A percentile compares a stretch with the other conserved stretches of the same genome.
Conservation (phyloP, 192 early-diverging fungal species). For the Podila minutissima region DNA sequence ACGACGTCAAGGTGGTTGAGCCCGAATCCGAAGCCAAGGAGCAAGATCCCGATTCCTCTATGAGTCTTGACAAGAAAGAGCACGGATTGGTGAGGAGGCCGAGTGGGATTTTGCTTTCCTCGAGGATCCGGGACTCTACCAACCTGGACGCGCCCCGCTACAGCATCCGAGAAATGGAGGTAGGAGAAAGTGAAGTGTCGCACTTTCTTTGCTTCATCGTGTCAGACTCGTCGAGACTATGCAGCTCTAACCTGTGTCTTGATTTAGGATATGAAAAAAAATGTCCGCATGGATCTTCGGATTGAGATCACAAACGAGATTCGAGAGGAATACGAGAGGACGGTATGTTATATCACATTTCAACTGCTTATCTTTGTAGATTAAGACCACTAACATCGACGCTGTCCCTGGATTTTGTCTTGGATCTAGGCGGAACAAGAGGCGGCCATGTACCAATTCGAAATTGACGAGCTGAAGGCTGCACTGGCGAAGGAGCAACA, state of each 20-base stretch:
- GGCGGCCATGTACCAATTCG: slow-evolving; percentile 33
- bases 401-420: background rate
- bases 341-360: slow-evolving; percentile 11
- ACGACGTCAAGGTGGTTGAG: slow-evolving; percentile 19
- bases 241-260: no score
- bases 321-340: slow-evolving; percentile 44
- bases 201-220: background rate
- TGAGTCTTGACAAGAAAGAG: background rate
- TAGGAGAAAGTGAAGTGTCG: background rate
- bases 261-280: slow-evolving; percentile 50
- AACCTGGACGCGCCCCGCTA: slow-evolving; percentile 49
- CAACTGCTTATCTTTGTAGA: background rate
- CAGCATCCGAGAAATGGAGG: slow-evolving; percentile 52
- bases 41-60: background rate
- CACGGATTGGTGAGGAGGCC: slow-evolving; percentile 22
- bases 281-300: slow-evolving; percentile 46
- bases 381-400: background rate
- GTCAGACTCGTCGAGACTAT: background rate
- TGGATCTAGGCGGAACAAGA: slow-evolving; percentile 44
- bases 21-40: background rate
- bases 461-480: slow-evolving; percentile 36
- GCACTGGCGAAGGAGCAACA: slow-evolving; percentile 30
- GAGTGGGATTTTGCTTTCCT: slow-evolving; percentile 40
- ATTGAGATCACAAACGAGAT: slow-evolving; percentile 52
- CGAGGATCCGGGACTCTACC: slow-evolving; percentile 47